Base-by-base conservation (phyloP, 2,329 filamentous ascomycete genomes). In the Calonectria hongkongensis region DNA sequence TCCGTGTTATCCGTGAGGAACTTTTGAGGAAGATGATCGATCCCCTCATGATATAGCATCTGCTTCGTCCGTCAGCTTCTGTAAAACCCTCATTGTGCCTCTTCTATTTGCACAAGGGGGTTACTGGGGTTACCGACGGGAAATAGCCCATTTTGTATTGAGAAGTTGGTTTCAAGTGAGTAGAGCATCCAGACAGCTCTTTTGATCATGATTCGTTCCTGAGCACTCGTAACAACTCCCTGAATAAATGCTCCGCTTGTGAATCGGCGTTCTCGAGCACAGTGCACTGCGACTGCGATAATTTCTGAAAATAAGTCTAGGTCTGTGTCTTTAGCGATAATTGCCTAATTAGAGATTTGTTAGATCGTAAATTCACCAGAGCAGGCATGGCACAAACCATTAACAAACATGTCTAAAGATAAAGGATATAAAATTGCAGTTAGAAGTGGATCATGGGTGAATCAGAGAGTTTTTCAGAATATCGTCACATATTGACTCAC, bases 111-210 rank as follows among this genome's bases (percentile, higher is more conserved):
- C 9, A 7, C 10, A 10, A 5, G 9, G 3, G 25, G 21, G 21
- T 21, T 21, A 21, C 21, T 21, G 21, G 21, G 21, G 21, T 25
- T 18, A 27, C 54, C 10, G 18, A 60, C 54, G 2, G 54, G 54
- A 41, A 60, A 60, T 25, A 60, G 15, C 6, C 54, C 54, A 41
- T 36, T 12, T 1, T 25, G 12, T 41, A 60, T 60, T 4, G 54
- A 60, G 8, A 27, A 28, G 12, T 15, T 60, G 2, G 54, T 60
- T 12, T 60, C 54, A 4, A 60, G 25, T 12, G 12, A 41, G n/a
- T 60, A 60, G 15, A 60, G 54, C 54, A 60, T 60, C 54, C 54
- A 60, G 25, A 60, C 54, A 3, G 54, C 54, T 9, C 54, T 33
- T 9, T 28, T 60, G 5, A 41, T 18, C 54, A 41, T 41, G 21